Percentiles rank a stretch among this genome's conserved stretches.
phyloP scores from a whole-genome alignment of 768 basidiomycete species.

The Lyophyllum semitale region DNA sequence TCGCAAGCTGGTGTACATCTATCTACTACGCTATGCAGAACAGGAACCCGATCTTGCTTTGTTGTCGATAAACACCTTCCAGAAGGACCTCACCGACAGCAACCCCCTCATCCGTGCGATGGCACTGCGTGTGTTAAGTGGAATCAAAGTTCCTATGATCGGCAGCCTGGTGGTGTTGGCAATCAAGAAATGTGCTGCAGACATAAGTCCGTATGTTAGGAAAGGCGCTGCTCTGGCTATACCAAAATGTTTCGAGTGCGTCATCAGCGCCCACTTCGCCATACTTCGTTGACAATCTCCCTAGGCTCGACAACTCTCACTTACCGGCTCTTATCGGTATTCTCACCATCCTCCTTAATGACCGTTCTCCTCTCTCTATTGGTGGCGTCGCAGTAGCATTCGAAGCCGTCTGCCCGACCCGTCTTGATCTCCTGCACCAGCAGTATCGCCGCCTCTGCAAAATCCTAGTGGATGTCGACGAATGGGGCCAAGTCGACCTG shows the following conservation, averaged over 20 bases:
- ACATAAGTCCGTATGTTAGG: slow-evolving; percentile 92
- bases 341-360: slow-evolving; percentile 63
- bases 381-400: slow-evolving; percentile 89
- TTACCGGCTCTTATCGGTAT: slow-evolving; percentile 71
- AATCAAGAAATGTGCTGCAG: slow-evolving; percentile 89
- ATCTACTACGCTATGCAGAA: slow-evolving; percentile 91
- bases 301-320: slow-evolving; percentile 74
- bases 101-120: slow-evolving; percentile 96
- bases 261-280: background rate
- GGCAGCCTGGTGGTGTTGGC: slow-evolving; percentile 82
- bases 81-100: slow-evolving; percentile 90
- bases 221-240: slow-evolving; percentile 92
- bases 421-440: slow-evolving; percentile 84
- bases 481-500: slow-evolving; percentile 91
- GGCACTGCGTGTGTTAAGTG: slow-evolving; percentile 91
- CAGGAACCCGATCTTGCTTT: slow-evolving; percentile 93
- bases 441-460: slow-evolving; percentile 86
- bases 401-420: slow-evolving; percentile 81
- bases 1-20: slow-evolving; percentile 97
- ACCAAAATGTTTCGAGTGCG: slow-evolving; percentile 76
- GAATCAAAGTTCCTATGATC: slow-evolving; percentile 90
- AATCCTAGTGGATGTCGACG: slow-evolving; percentile 88
- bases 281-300: slow-evolving; percentile 1
- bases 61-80: slow-evolving; percentile 97
- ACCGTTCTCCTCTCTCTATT: slow-evolving; percentile 84